Conservation (phyloP, 2,329 filamentous ascomycete genomes). For the Colletotrichum sp. region DNA sequence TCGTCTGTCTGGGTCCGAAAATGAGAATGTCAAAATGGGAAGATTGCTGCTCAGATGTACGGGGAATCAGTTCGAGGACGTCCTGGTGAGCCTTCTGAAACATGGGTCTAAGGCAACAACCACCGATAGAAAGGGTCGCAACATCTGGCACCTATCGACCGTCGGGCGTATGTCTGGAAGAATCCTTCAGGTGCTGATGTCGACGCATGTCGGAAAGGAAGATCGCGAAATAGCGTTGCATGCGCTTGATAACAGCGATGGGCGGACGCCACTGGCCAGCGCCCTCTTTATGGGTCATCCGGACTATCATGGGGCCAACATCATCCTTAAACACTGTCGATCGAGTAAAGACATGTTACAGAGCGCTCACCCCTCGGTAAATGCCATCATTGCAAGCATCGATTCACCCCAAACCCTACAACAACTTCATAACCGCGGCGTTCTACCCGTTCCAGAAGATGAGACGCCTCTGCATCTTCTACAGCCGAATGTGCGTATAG, state of each 20-base stretch:
- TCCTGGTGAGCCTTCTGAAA: neutral
- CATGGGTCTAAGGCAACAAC: neutral
- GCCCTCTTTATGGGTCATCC: neutral
- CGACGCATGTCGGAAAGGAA: neutral
- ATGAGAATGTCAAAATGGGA: neutral
- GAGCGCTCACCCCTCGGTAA: neutral
- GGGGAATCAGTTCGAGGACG: neutral
- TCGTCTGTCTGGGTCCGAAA: neutral
- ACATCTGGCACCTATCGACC: neutral
- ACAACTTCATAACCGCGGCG: neutral
- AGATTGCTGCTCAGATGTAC: neutral
- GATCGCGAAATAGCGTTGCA: neutral
- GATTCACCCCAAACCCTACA: neutral
- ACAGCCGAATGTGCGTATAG: neutral
- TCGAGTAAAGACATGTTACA: neutral
- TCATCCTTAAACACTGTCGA: neutral
- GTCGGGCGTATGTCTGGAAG: neutral
- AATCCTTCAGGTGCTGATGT: neutral
- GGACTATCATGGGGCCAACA: neutral
- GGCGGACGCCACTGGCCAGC: neutral
- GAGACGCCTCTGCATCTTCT: neutral
- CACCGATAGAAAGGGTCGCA: neutral
- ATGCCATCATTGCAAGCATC: neutral
- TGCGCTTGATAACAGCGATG: neutral
- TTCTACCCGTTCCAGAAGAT: neutral